Evolutionary conservation across 1,284 basidiomycete genomes (phyloP).

Genomic region (Tremellales sp.): DNA sequence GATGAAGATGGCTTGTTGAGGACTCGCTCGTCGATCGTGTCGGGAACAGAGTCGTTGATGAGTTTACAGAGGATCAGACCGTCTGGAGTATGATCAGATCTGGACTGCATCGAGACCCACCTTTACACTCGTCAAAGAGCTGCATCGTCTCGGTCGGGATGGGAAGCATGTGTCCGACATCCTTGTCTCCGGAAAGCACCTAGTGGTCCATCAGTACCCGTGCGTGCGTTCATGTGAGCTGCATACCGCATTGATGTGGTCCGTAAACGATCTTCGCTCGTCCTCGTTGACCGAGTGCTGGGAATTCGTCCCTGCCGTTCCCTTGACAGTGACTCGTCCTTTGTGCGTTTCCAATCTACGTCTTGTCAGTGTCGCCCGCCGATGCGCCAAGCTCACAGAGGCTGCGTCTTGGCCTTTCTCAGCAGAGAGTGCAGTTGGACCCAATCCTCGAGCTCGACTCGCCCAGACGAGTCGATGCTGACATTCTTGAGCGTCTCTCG

Average conservation of each 20-base stretch:
- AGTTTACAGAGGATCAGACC: constrained; percentile 96
- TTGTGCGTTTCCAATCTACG: constrained; percentile 62
- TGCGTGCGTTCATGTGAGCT: not conserved
- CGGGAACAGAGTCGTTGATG: constrained; percentile 97
- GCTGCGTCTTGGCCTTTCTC: constrained; percentile 35
- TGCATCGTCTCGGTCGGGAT: constrained; percentile 99
- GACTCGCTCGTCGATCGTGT: constrained; percentile 98
- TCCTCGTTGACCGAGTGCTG: constrained; percentile 99
- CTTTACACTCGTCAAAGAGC: constrained; percentile 90
- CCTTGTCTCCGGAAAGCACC: constrained; percentile 86
- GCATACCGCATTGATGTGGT: constrained; percentile 86
- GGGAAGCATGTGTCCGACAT: constrained; percentile 77
- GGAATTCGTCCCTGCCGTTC: constrained; percentile 83
- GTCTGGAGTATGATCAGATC: constrained; percentile 52
- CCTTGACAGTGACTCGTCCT: constrained; percentile 91
- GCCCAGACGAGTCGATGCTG: constrained; percentile 88
- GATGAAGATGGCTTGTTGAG: constrained; percentile 77
- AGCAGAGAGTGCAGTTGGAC: constrained; percentile 58
- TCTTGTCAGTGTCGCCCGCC: not conserved
- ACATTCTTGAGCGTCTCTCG: constrained; percentile 86
- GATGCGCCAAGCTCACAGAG: constrained; percentile 28
- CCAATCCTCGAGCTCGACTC: constrained; percentile 97
- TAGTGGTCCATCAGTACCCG: constrained; percentile 37
- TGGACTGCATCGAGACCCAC: constrained; percentile 32
- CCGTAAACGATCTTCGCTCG: constrained; percentile 91